Conservation (phyloP, 352 stramenopile genomes). For the Globisporangium irregulare region DNA sequence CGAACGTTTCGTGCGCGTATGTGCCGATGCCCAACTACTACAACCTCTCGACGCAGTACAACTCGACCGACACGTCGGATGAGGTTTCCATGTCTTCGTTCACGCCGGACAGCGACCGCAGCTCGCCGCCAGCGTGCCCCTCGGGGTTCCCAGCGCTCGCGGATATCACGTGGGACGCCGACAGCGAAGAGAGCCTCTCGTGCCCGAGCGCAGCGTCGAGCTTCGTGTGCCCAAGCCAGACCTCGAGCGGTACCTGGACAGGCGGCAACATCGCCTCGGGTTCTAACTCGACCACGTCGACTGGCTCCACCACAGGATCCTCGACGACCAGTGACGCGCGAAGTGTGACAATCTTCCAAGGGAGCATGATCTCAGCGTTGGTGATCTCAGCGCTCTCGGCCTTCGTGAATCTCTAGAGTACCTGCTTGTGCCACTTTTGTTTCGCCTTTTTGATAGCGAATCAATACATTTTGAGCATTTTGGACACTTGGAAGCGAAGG, state of each 20-base stretch:
- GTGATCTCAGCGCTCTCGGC: not conserved
- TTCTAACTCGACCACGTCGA: not conserved
- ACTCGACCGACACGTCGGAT: slow-evolving; percentile 28
- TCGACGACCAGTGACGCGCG: not conserved
- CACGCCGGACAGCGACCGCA: slow-evolving; percentile 25
- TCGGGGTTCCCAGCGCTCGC: slow-evolving; percentile 23
- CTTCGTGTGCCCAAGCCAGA: slow-evolving; percentile 9
- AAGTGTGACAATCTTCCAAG: not conserved
- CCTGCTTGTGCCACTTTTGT: too few species aligned
- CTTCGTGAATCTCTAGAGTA: not conserved
- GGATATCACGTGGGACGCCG: slow-evolving; percentile 37
- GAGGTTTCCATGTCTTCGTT: slow-evolving; percentile 36
- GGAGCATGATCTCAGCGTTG: not conserved
- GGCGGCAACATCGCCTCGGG: slow-evolving; percentile 4
- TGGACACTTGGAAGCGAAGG: too few species aligned
- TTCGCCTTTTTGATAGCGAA: too few species aligned
- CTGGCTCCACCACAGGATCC: not conserved
- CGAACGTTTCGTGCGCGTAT: slow-evolving; percentile 50
- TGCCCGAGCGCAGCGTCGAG: slow-evolving; percentile 20
- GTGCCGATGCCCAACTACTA: slow-evolving; percentile 81
- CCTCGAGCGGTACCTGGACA: not conserved
- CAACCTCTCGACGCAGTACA: slow-evolving; percentile 54
- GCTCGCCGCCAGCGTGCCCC: slow-evolving; percentile 28
- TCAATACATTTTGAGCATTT: too few species aligned
- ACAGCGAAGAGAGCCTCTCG: slow-evolving; percentile 27